Evolutionary conservation across 768 basidiomycete species (phyloP).

Genomic region (Phlebiopsis gigantea): DNA sequence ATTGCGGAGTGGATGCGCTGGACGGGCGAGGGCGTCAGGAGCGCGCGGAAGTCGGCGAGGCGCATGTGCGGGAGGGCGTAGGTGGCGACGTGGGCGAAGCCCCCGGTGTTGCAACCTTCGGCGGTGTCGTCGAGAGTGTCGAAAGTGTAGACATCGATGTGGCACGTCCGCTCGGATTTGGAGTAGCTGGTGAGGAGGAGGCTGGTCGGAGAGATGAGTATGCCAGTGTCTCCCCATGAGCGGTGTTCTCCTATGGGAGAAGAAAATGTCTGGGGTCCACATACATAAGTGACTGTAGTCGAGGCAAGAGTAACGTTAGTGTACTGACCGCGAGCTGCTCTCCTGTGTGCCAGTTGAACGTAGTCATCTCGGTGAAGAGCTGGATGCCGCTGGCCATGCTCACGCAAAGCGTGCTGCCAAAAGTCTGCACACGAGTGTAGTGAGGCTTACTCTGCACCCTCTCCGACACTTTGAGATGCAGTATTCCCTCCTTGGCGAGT

Average conservation of each 20-base stretch:
- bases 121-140: not conserved
- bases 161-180: not conserved
- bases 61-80: not conserved
- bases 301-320: not conserved
- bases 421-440: slow-evolving; percentile 4
- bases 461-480: not conserved
- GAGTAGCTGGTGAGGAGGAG: slow-evolving; percentile 3
- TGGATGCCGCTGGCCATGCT: not conserved
- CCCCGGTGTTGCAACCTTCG: not conserved
- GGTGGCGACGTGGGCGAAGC: not conserved
- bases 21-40: not conserved
- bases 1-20: not conserved
- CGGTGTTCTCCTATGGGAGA: not conserved
- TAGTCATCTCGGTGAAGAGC: not conserved
- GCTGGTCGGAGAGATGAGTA: not conserved
- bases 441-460: not conserved
- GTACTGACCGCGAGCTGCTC: slow-evolving; percentile 1
- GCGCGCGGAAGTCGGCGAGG: not conserved
- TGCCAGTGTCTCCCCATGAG: slow-evolving; percentile 2
- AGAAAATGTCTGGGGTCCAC: not conserved
- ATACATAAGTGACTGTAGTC: not conserved
- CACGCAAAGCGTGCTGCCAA: not conserved
- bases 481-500: not conserved
- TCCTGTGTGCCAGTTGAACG: slow-evolving; percentile 5
- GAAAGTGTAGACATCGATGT: not conserved